Evolutionary conservation across 768 basidiomycete genomes (phyloP).

Genomic region (Auriscalpium orientale): DNA sequence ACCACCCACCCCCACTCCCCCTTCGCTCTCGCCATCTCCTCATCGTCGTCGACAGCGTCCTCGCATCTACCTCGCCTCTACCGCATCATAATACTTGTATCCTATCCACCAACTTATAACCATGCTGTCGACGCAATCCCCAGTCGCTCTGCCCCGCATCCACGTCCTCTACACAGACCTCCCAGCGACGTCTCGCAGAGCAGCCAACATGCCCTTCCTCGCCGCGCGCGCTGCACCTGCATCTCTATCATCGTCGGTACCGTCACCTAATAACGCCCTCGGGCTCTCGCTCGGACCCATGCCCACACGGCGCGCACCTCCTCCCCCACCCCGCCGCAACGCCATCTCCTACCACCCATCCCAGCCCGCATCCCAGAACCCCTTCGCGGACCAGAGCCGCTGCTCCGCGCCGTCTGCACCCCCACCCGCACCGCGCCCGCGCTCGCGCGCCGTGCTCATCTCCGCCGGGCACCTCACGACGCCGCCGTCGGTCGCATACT

Average conservation of each 20-base stretch:
- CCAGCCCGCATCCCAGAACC: not conserved
- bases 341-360: conserved; percentile 10
- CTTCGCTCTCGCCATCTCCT: too few relatives aligned
- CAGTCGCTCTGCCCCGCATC: conserved; percentile 5
- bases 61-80: too few relatives aligned
- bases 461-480: conserved; percentile 1
- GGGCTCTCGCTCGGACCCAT: not conserved
- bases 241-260: not conserved
- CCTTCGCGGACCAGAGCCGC: not conserved
- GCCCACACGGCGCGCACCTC: not conserved
- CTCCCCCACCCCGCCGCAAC: conserved; percentile 8
- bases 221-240: conserved; percentile 2
- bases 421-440: not conserved
- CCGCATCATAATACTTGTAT: too few relatives aligned
- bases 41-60: too few relatives aligned
- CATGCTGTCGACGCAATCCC: conserved; percentile 15
- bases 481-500: not conserved
- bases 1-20: too few relatives aligned
- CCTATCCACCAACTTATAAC: not conserved
- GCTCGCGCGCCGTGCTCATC: conserved; percentile 6
- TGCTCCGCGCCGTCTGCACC: not conserved
- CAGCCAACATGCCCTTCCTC: conserved; percentile 15
- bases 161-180: conserved; percentile 16
- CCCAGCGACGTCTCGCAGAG: conserved; percentile 15
- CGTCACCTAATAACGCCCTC: not conserved